Conservation (phyloP, 345 rosid species). For the Moringa oleifera region DNA sequence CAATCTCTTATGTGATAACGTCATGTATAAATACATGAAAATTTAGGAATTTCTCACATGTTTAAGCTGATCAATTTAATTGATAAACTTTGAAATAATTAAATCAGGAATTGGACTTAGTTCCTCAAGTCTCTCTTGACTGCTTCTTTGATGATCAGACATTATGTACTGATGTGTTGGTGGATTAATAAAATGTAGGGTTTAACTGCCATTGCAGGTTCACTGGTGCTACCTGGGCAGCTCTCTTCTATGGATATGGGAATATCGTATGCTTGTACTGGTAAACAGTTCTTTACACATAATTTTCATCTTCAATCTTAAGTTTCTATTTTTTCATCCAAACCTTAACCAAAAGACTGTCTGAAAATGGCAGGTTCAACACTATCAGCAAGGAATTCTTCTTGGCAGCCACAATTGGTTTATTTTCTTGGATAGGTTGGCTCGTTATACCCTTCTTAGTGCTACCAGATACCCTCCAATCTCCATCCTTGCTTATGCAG, state of each 20-base stretch:
- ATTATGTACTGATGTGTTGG: neutral
- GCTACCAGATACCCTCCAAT: conserved; percentile 1
- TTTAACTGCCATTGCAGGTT: conserved; percentile 46
- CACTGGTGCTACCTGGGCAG: conserved; percentile 81
- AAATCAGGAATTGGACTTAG: too few relatives aligned
- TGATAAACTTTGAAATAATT: too few relatives aligned
- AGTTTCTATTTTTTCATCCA: neutral
- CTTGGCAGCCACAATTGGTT: conserved; percentile 59
- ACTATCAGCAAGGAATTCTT: conserved; percentile 61
- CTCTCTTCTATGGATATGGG: conserved; percentile 80
- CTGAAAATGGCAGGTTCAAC: conserved; percentile 39
- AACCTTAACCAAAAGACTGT: neutral
- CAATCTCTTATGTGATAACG: neutral
- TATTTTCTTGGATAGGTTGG: conserved; percentile 77
- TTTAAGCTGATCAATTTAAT: too few relatives aligned
- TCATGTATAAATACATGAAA: too few relatives aligned
- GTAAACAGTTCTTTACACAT: conserved; percentile 28
- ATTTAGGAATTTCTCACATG: too few relatives aligned
- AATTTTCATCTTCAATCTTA: neutral
- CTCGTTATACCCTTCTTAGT: neutral
- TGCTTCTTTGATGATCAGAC: neutral
- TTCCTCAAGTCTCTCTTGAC: neutral
- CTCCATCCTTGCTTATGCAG: neutral
- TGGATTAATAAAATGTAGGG: too few relatives aligned
- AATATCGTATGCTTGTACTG: conserved; percentile 73